These are phyloP conservation scores for Scheffersomyces illinoinensis DNA, from an alignment of 1,139 yeast genomes.

Conservation along the genomic window DNA sequence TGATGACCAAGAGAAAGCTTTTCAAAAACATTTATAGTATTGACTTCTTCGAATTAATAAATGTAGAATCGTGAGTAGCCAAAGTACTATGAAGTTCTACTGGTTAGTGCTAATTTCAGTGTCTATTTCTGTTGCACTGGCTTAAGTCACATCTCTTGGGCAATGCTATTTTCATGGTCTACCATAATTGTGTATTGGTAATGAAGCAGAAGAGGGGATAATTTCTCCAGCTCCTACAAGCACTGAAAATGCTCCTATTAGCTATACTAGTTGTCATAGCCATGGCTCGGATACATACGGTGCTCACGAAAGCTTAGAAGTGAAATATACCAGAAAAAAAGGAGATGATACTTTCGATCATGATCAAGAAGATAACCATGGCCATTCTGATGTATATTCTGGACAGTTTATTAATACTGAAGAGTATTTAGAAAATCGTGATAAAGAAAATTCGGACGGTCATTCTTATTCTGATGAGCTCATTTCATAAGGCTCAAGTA, in stretches of 20 bases:
- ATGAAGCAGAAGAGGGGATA: slow-evolving; percentile 27
- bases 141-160: not conserved
- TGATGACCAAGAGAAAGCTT: no score
- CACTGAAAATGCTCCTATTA: slow-evolving; percentile 17
- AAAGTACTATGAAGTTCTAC: not conserved
- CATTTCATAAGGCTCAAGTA: not conserved
- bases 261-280: slow-evolving; percentile 7
- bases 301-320: slow-evolving; percentile 2
- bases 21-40: no score
- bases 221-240: slow-evolving; percentile 27
- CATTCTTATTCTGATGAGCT: not conserved
- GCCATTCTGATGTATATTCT: not conserved
- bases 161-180: slow-evolving; percentile 30
- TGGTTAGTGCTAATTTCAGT: not conserved
- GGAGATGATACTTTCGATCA: not conserved
- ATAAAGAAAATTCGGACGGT: not conserved
- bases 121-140: not conserved
- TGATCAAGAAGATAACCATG: not conserved
- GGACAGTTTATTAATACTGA: not conserved
- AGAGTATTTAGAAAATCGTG: not conserved
- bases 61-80: not conserved
- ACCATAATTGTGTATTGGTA: slow-evolving; percentile 23
- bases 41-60: not conserved
- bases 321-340: slow-evolving; percentile 2
- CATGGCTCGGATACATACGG: slow-evolving; percentile 4